Base-by-base conservation (phyloP, 2,329 filamentous ascomycete species). In the Arthrobotrys conoides region DNA sequence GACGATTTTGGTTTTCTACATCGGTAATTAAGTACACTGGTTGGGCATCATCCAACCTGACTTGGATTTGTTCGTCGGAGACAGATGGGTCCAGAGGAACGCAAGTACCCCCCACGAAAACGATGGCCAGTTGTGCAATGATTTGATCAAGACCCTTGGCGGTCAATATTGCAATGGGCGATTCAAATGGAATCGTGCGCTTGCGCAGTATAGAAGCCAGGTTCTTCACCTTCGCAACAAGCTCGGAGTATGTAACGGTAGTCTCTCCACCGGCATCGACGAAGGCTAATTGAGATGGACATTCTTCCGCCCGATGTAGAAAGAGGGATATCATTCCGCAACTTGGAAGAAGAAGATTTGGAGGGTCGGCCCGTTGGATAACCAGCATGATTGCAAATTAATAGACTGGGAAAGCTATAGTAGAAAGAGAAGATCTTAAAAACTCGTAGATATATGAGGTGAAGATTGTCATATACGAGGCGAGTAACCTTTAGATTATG, bases 91-190 rank as follows among this genome's bases (percentile, higher is more conserved):
- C 63, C 5, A 66, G 27, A 27, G 63, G 63, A 1, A 66, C 46
- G 18, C 63, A 66, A 33, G 63, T 66, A n/a, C 41, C 44, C 8
- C 63, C 63, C 9, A 66, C 63, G 22, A 66, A 66, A 27, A 66
- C n/a, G 22, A 49, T 22, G 8, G 63, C 63, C 10, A 66, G 22
- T 33, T 66, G 63, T 3, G 63, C 63, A 24, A 66, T 24, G 14
- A 66, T 51, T 27, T 66, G 63, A 22, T 66, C 27, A 4, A 66
- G 44, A 2, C 63, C 63, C 36, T 66, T 66, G 24, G 41, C 44
- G 22, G 63, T 18, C 44, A 66, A 49, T 14, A 66, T 66, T 18
- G 41, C 41, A n/a, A 66, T 49, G 9, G 63, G 63, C 1, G 41
- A 27, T 8, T 66, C 63, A 24, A 66, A 51, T 33, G 24, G 38